A percentile compares a stretch with the other conserved stretches of the same genome.
phyloP scores from a whole-genome alignment of 805 yeast species.

The Candida ficus region DNA sequence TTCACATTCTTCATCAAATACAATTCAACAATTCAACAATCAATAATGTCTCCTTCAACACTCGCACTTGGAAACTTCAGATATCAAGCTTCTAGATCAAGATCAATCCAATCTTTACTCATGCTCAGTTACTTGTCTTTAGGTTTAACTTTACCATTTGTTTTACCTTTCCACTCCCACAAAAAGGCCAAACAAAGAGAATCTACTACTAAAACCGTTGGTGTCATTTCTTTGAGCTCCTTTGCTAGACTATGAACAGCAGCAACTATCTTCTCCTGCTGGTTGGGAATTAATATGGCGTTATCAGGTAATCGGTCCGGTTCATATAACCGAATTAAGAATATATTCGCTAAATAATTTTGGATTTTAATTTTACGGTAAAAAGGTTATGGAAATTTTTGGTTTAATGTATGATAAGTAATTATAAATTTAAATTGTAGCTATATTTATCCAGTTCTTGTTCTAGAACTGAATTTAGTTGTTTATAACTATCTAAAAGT shows the following conservation, averaged over 20 bases:
- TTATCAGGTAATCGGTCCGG: neutral
- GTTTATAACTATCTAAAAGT: constrained; percentile 14
- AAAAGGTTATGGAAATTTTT: too few relatives aligned
- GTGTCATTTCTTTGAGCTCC: constrained; percentile 15
- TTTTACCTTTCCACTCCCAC: constrained; percentile 17
- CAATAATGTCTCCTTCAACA: constrained; percentile 15
- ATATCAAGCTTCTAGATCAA: constrained; percentile 11
- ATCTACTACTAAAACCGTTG: constrained; percentile 8
- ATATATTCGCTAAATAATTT: too few relatives aligned
- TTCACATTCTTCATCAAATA: too few relatives aligned
- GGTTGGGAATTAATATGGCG: neutral
- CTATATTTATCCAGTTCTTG: too few relatives aligned
- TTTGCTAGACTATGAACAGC: constrained; percentile 12
- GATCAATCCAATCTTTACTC: constrained; percentile 16
- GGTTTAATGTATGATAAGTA: too few relatives aligned
- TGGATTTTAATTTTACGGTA: too few relatives aligned
- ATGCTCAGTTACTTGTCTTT: constrained; percentile 21
- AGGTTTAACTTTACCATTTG: constrained; percentile 21
- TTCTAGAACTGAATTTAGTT: constrained; percentile 12
- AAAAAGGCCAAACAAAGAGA: constrained; percentile 5
- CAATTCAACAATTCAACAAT: too few relatives aligned
- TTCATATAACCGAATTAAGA: neutral
- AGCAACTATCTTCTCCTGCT: too few relatives aligned
- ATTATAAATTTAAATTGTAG: too few relatives aligned
- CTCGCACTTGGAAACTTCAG: constrained; percentile 15